These are phyloP conservation scores for Ammopiptanthus mongolicus DNA, from an alignment of 306 rosid species.

Conservation along the genomic window DNA sequence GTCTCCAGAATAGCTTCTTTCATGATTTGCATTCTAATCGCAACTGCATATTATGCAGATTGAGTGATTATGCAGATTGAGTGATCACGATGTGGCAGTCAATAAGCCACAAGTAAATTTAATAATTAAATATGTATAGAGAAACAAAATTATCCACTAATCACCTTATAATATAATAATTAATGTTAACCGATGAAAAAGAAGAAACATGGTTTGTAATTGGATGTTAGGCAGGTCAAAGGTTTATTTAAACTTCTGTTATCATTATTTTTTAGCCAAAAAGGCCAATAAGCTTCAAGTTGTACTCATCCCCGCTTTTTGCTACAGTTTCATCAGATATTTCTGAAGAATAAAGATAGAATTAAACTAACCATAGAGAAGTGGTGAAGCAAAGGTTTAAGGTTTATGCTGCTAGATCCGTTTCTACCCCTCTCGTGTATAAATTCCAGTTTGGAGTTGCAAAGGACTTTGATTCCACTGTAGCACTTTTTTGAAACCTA, in stretches of 20 bases:
- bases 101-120: neutral
- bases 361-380: neutral
- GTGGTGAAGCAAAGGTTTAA: neutral
- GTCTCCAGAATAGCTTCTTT: neutral
- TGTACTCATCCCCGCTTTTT: neutral
- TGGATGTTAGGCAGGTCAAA: neutral
- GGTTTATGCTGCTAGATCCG: conserved; percentile 13
- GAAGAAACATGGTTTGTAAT: neutral
- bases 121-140: neutral
- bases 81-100: neutral
- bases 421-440: neutral
- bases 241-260: neutral
- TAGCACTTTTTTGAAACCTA: conserved; percentile 30
- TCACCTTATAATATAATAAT: neutral
- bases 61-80: neutral
- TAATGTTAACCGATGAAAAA: too few relatives aligned
- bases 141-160: neutral
- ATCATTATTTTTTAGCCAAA: too few relatives aligned
- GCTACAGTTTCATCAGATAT: conserved; percentile 5
- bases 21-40: neutral
- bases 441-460: conserved; percentile 4
- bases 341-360: conserved; percentile 15
- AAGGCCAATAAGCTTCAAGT: neutral
- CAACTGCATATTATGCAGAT: neutral
- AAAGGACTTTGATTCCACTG: conserved; percentile 32